Base-by-base conservation (phyloP, 208 protist genomes). In the Wallacemonas rigidus region DNA sequence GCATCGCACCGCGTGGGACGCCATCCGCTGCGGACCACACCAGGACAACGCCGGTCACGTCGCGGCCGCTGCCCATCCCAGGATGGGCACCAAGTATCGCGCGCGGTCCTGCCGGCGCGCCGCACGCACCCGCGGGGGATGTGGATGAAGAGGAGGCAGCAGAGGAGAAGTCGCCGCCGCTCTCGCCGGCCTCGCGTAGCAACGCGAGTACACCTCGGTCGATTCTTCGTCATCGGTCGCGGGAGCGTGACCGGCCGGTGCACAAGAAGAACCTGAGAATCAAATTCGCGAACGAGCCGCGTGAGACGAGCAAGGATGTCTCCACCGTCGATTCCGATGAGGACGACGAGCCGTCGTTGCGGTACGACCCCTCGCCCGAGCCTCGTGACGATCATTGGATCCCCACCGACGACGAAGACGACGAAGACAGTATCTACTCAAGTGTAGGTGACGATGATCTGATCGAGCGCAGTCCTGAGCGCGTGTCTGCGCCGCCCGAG, bases 331-430 rank as follows among this genome's bases (percentile, higher is more conserved):
- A 45, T n/a, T 51, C 11, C 63, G 74, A 77, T 1, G 72, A 74
- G 43, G 55, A 68, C 50, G 77, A 82, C 67, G 72, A 76, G 71
- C 81, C 77, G n/a, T 64, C 75, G 15, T 71, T 82, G 45, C 74
- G 67, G 39, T 83, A 82, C 68, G 69, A 67, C n/a, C 64, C 55
- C 11, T 62, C 67, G 6, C 43, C 67, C 7, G 67, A 58, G 43
- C 12, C n/a, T 40, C 53, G 12, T 17, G 43, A 50, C 5, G 53
- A 58, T 39, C 63, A 39, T 41, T 58, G 50, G 2, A 63, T 60
- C 35, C 3, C 41, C 14, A 17, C 47, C n/a, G 17, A 14, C 44
- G 60, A 60, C 41, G 43, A 69, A 17, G 14, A 48, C 40, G 26
- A 54, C 3, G 55, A 64, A 0, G 45, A 55, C 56, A 55, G 54